Base-by-base conservation (phyloP, 106 monocot genomes). In the Dendrobium huoshanense region DNA sequence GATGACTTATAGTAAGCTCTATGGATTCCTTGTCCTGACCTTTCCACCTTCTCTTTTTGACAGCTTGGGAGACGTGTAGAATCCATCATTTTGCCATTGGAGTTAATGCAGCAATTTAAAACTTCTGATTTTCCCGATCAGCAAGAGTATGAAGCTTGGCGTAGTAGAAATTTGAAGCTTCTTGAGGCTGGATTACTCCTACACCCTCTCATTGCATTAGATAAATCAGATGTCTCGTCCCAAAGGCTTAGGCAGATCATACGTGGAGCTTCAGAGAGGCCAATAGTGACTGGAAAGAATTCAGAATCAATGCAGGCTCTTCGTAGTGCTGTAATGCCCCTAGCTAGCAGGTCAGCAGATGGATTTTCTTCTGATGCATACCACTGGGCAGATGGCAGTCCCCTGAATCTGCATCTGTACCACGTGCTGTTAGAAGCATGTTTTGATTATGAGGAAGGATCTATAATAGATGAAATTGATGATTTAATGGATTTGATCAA, bases 351-450 rank as follows among this genome's bases (percentile, higher is more conserved):
- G 79, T 91, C 98, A 41, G 80, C 75, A 79, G 92, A 98, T 79
- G 91, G 91, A 58, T 89, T 44, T 83, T 42, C 77, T 82, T 82
- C 88, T 54, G 98, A 98, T 42, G 77, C 74, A 45, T 91, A 82
- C 70, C 98, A 98, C 75, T 98, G 98, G 98, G 98, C 95, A 79
- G 95, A 98, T 89, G 98, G 98, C 10, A 82, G 83, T 72, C 98
- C 98, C 2, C 55, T 98, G 42, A 98, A 98, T 87, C 91, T 98
- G 45, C 83, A 88, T 77, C 81, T 98, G 31, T 98, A 98, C 81
- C 90, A 92, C 58, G 87, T 83, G 87, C 80, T 98, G 20, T 80
- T 98, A 75, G 91, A 92, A 82, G 73, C 89, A 76, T 98, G 98
- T 81, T 95, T 95, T 83, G 92, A 92, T 81, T 73, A 41, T 55